Evolutionary conservation across 306 rosid genomes (phyloP).

Genomic region (Cotoneaster glaucophyllus): DNA sequence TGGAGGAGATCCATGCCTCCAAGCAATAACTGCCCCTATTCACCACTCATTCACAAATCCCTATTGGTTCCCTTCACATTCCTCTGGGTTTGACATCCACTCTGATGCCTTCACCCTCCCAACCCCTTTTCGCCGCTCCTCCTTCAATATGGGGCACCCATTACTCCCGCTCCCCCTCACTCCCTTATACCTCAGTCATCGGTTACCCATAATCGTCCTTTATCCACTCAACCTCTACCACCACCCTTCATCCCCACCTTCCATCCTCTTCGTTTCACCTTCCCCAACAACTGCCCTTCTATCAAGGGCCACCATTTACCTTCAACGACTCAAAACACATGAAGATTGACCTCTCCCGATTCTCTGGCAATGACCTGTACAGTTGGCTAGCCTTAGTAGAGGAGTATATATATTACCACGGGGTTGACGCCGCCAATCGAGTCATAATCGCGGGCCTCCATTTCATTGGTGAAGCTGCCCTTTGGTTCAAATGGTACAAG

Average conservation of each 20-base stretch:
- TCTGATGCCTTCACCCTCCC: accelerated
- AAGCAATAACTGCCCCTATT: accelerated
- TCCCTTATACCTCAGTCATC: accelerated
- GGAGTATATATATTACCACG: accelerated
- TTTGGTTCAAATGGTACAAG: too few species aligned
- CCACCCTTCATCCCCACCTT: too few species aligned
- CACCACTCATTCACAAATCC: accelerated
- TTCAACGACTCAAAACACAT: accelerated
- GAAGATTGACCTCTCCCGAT: too few species aligned
- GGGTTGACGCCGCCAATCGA: accelerated
- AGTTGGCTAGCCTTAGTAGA: accelerated
- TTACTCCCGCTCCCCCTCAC: accelerated
- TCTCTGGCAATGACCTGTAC: accelerated
- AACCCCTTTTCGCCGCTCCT: accelerated
- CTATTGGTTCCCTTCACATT: too few species aligned
- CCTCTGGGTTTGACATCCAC: too few species aligned
- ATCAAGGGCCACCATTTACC: too few species aligned
- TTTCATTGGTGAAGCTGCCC: accelerated
- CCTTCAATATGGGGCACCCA: accelerated
- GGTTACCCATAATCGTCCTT: accelerated
- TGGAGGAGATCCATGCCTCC: too few species aligned
- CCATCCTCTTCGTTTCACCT: too few species aligned
- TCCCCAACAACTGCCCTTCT: too few species aligned
- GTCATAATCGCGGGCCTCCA: accelerated
- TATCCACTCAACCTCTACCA: too few species aligned